Evolutionary conservation across 768 basidiomycete genomes (phyloP).

Genomic region (Neoboletus magnificus): DNA sequence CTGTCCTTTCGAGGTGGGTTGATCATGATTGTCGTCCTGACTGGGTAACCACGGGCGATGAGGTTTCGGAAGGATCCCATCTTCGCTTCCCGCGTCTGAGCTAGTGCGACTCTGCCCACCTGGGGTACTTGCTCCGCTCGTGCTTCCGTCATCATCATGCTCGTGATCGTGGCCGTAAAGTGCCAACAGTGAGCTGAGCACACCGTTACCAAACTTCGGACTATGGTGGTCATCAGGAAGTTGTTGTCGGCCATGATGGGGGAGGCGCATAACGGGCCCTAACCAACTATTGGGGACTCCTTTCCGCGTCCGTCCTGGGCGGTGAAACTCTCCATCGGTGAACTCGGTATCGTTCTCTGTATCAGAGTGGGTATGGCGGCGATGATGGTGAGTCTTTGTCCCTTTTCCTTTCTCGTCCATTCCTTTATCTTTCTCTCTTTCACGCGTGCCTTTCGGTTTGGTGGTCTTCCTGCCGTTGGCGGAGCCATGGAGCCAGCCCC

Average conservation of each 20-base stretch:
- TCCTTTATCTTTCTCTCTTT: not conserved
- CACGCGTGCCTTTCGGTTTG: not conserved
- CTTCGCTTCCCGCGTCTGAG: constrained; percentile 21
- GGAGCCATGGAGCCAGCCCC: constrained; percentile 17
- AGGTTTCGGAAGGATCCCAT: constrained; percentile 14
- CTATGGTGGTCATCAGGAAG: constrained; percentile 8
- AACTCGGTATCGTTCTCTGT: constrained; percentile 7
- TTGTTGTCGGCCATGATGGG: not conserved
- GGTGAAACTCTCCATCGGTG: not conserved
- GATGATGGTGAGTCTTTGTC: not conserved
- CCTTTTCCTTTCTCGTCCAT: constrained; percentile 11
- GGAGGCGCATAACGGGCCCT: not conserved
- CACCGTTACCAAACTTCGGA: constrained; percentile 41
- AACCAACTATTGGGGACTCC: constrained; percentile 20
- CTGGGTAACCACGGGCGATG: constrained; percentile 21
- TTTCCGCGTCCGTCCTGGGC: constrained; percentile 14
- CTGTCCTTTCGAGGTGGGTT: not conserved
- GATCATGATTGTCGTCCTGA: constrained; percentile 3
- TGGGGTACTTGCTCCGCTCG: constrained; percentile 21
- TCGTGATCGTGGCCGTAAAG: constrained; percentile 45
- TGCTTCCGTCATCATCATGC: constrained; percentile 28
- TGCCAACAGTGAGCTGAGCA: constrained; percentile 63
- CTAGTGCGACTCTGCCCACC: constrained; percentile 18
- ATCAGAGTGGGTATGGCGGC: constrained; percentile 7
- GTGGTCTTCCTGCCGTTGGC: not conserved